A percentile compares a stretch with the other conserved stretches of the same genome.
Evolutionary conservation across 208 protist species (phyloP).

Genomic region (Leishmania turanica): DNA sequence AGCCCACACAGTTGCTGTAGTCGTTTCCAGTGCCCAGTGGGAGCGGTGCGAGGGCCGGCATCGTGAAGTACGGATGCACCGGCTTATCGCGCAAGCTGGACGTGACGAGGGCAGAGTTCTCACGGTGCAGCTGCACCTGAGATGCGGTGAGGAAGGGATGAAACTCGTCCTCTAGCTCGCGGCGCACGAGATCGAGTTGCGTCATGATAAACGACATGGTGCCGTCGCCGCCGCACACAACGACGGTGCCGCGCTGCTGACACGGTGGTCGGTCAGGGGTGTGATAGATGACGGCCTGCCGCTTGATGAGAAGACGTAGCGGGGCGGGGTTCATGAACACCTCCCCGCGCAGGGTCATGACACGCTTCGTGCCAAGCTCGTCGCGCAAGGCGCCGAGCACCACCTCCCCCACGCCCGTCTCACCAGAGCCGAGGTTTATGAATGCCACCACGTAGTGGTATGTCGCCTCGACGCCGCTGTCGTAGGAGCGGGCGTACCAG

Average conservation of each 20-base stretch:
- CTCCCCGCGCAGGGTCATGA: conserved; percentile 46
- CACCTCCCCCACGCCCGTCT: conserved; percentile 32
- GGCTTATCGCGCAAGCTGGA: neutral
- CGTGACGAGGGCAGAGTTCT: neutral
- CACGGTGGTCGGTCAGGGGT: conserved; percentile 2
- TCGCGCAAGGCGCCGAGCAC: conserved; percentile 43
- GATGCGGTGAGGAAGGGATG: conserved; percentile 2
- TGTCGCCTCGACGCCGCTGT: conserved; percentile 30
- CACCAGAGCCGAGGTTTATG: conserved; percentile 75
- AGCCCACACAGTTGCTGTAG: conserved; percentile 78
- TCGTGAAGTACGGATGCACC: conserved; percentile 31
- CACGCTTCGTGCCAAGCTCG: conserved; percentile 53
- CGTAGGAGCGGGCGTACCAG: conserved; percentile 20
- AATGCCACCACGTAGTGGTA: conserved; percentile 63
- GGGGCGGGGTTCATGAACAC: conserved; percentile 55
- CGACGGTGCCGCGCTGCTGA: conserved; percentile 66
- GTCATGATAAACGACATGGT: conserved; percentile 84
- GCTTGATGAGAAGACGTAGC: conserved; percentile 58
- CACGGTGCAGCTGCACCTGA: conserved; percentile 2
- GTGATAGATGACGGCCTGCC: conserved; percentile 57
- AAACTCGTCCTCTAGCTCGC: conserved; percentile 48
- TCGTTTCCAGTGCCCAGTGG: conserved; percentile 89
- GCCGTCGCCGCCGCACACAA: conserved; percentile 85
- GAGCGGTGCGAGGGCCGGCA: conserved; percentile 77
- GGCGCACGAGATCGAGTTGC: conserved; percentile 59